These are phyloP conservation scores for Saccharomycopsis vini DNA, from an alignment of 805 yeast genomes.

Conservation along the genomic window DNA sequence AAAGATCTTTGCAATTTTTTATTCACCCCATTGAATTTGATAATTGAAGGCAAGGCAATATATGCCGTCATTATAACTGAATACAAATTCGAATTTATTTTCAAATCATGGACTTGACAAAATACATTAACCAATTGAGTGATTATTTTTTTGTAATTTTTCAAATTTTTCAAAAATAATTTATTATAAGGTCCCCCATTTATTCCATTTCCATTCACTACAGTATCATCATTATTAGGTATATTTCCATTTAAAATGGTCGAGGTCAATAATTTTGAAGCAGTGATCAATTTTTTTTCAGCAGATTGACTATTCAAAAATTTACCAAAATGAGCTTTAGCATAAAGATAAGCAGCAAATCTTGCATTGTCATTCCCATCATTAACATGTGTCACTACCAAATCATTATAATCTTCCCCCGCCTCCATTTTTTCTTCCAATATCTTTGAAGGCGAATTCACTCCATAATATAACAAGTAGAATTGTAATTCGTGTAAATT, in stretches of 20 bases:
- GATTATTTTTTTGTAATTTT: slow-evolving; percentile 6
- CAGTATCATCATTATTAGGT: neutral
- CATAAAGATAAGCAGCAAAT: slow-evolving; percentile 15
- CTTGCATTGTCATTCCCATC: slow-evolving; percentile 4
- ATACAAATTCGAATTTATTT: slow-evolving; percentile 6
- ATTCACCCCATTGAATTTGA: slow-evolving; percentile 17
- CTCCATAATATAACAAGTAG: slow-evolving; percentile 22
- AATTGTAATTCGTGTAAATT: slow-evolving; percentile 28
- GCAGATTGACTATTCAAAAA: neutral
- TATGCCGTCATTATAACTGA: slow-evolving; percentile 7
- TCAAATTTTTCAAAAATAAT: slow-evolving; percentile 7
- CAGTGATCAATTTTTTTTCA: slow-evolving; percentile 1
- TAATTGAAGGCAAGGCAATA: slow-evolving; percentile 11
- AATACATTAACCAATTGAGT: slow-evolving; percentile 7
- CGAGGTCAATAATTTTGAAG: slow-evolving; percentile 8
- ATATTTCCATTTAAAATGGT: slow-evolving; percentile 1
- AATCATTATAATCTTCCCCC: neutral
- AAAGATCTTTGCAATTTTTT: slow-evolving; percentile 6
- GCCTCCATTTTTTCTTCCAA: neutral
- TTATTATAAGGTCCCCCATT: slow-evolving; percentile 10
- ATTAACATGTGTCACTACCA: neutral
- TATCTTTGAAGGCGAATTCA: neutral
- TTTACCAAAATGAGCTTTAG: slow-evolving; percentile 9
- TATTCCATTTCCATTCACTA: neutral
- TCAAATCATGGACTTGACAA: slow-evolving; percentile 10